These are phyloP conservation scores for Friedmanniomyces endolithicus DNA, from an alignment of 495 filamentous ascomycete genomes.

Conservation along the genomic window DNA sequence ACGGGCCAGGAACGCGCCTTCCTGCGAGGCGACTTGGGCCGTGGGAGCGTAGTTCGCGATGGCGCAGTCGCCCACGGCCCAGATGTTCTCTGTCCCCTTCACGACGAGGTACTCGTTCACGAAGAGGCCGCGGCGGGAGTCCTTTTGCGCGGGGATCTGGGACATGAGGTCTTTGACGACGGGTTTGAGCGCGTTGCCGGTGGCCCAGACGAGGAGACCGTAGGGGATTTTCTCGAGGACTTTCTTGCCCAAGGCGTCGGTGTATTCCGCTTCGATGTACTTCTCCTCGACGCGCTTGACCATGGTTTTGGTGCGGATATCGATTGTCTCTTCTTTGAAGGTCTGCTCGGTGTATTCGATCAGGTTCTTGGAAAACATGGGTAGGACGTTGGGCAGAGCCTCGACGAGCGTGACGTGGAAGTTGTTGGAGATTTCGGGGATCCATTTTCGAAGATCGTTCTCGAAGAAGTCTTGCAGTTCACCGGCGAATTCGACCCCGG, in stretches of 20 bases:
- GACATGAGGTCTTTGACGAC: constrained; percentile 81
- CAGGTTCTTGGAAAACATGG: constrained; percentile 97
- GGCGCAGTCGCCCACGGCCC: constrained; percentile 83
- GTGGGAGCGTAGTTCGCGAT: constrained; percentile 96
- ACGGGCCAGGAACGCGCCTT: constrained; percentile 87
- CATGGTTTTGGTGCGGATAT: constrained; percentile 95
- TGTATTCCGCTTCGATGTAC: constrained; percentile 81
- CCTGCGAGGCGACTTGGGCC: constrained; percentile 90
- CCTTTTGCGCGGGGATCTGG: constrained; percentile 85
- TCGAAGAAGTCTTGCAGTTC: constrained; percentile 99
- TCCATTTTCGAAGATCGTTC: constrained; percentile 92
- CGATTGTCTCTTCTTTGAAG: constrained; percentile 96
- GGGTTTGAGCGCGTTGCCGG: constrained; percentile 84
- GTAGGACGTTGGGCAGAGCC: constrained; percentile 93
- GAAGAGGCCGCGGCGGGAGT: constrained; percentile 84
- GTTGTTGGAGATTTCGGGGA: constrained; percentile 84
- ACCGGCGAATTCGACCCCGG: constrained; percentile 95
- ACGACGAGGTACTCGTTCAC: constrained; percentile 99
- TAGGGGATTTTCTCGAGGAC: constrained; percentile 72
- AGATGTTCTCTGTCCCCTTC: constrained; percentile 90
- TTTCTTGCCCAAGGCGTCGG: constrained; percentile 77
- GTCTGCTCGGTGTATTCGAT: constrained; percentile 99
- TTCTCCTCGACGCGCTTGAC: constrained; percentile 95
- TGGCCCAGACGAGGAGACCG: constrained; percentile 95
- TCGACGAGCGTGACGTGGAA: constrained; percentile 97